Evolutionary conservation across 2,329 filamentous ascomycete species (phyloP), one percentile per base, ranked within the genome.

Genomic region (Nothopassalora personata): DNA sequence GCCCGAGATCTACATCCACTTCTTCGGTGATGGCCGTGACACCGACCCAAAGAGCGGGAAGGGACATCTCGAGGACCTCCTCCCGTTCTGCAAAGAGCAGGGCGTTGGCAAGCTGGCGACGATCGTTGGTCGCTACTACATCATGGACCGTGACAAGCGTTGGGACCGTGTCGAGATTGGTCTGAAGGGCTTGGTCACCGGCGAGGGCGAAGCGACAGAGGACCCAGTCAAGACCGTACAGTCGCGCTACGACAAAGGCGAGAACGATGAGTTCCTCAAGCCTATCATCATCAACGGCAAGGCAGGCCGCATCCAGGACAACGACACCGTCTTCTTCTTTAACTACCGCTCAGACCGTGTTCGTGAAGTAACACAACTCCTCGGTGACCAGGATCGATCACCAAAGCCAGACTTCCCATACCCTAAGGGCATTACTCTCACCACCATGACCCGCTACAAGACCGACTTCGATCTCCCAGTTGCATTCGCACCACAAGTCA

Each of bases 381-480:
- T 99, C 57, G 94, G 94, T 68, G 89, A 89, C 74, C 87, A 93
- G 72, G 94, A 99, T 80, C 90, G 91, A 71, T 96, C 91, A 27
- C 91, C 92, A 57, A 84, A 85, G 67, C 90, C 92, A 66, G 90
- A 97, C 76, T 96, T 97, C 82, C 83, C 89, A 50, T 97, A 92
- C 81, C 94, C 94, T 69, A 91, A 95, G 80, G 86, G 96, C 78
- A 89, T 87, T 71, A 73, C 83, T 69, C 82, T 99, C 64, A 92
- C 91, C 64, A 99, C 93, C 75, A 99, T 99, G 94, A 99, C 94
- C 55, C 90, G 90, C 73, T 99, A 99, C 84, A 99, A 99, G 85
- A 84, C 83, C 61, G 91, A 96, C 76, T 99, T 90, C 78, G 88
- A 89, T 65, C 97, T 96, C 81, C 85, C 89, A 60, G 80, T 97